phyloP scores from a whole-genome alignment of 352 stramenopile species.

The Globisporangium mamillatum region DNA sequence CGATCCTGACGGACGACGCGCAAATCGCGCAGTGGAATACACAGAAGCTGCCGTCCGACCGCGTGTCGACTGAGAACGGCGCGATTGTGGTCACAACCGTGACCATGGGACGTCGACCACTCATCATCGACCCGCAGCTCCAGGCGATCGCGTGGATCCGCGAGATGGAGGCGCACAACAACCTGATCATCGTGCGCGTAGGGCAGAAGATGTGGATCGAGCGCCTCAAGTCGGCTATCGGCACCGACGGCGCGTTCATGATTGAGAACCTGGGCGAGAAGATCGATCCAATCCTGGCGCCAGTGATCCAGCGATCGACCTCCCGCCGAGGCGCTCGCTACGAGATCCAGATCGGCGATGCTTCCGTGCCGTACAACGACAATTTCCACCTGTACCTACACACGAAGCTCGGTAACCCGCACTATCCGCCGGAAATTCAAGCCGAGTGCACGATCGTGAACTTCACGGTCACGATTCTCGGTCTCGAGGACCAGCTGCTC shows the following conservation, averaged over 20 bases:
- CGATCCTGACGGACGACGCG: slow-evolving; percentile 90
- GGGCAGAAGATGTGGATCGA: slow-evolving; percentile 94
- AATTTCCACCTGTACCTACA: slow-evolving; percentile 93
- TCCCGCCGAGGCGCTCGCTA: slow-evolving; percentile 91
- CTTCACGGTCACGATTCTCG: slow-evolving; percentile 92
- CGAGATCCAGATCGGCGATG: slow-evolving; percentile 94
- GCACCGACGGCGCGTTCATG: slow-evolving; percentile 90
- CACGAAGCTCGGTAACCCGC: slow-evolving; percentile 94
- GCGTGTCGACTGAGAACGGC: slow-evolving; percentile 93
- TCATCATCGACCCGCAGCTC: slow-evolving; percentile 94
- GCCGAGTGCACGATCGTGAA: slow-evolving; percentile 94
- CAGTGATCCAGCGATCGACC: slow-evolving; percentile 93
- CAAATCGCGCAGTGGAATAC: slow-evolving; percentile 95
- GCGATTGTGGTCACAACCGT: slow-evolving; percentile 91
- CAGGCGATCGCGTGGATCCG: slow-evolving; percentile 94
- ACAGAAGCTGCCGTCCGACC: slow-evolving; percentile 89
- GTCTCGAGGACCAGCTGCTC: slow-evolving; percentile 92
- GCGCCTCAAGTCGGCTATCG: slow-evolving; percentile 92
- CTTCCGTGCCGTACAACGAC: slow-evolving; percentile 92
- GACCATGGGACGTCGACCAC: slow-evolving; percentile 84
- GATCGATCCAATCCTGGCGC: slow-evolving; percentile 92
- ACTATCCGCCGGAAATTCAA: slow-evolving; percentile 95
- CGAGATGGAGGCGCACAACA: slow-evolving; percentile 89
- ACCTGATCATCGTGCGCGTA: slow-evolving; percentile 93
- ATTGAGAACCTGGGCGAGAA: slow-evolving; percentile 95